Conservation (phyloP, 805 yeast genomes). For the Candida mattraensis region DNA sequence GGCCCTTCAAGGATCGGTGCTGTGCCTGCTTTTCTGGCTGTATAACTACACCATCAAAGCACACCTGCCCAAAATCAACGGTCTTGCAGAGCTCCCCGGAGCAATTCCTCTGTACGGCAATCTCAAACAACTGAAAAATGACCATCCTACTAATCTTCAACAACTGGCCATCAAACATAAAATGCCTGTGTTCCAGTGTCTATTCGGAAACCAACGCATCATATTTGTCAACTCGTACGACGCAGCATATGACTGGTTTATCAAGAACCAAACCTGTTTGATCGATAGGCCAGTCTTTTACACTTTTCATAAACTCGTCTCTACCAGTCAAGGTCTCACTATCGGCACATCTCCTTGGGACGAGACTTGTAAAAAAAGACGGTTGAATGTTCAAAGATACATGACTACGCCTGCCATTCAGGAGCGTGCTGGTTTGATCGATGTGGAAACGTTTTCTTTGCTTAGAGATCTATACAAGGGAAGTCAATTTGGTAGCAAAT, state of each 20-base stretch:
- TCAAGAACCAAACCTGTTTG: conserved; percentile 21
- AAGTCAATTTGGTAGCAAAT: conserved; percentile 10
- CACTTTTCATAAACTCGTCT: conserved; percentile 24
- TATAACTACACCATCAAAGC: conserved; percentile 18
- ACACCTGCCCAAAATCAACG: conserved; percentile 26
- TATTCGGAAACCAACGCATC: conserved; percentile 23
- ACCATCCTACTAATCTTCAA: conserved; percentile 34
- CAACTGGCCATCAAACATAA: conserved; percentile 31
- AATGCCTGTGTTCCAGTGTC: conserved; percentile 28
- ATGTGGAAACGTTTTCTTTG: conserved; percentile 35
- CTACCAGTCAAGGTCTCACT: conserved; percentile 38
- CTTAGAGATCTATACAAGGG: conserved; percentile 28
- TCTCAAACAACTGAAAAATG: conserved; percentile 29
- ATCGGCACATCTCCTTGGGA: conserved; percentile 46
- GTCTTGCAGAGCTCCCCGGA: conserved; percentile 34
- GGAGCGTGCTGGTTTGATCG: conserved; percentile 35
- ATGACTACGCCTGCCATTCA: conserved; percentile 39
- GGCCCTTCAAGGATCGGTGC: too few relatives aligned
- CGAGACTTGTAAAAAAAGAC: conserved; percentile 36
- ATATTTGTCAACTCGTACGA: conserved; percentile 19
- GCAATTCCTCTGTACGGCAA: conserved; percentile 34
- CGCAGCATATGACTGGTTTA: conserved; percentile 23
- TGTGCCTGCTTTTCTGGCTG: too few relatives aligned
- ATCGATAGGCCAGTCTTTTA: conserved; percentile 25
- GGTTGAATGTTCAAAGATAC: conserved; percentile 39